Base-by-base conservation (phyloP, 2,329 filamentous ascomycete species). In the Torrubiella hemipterigena region DNA sequence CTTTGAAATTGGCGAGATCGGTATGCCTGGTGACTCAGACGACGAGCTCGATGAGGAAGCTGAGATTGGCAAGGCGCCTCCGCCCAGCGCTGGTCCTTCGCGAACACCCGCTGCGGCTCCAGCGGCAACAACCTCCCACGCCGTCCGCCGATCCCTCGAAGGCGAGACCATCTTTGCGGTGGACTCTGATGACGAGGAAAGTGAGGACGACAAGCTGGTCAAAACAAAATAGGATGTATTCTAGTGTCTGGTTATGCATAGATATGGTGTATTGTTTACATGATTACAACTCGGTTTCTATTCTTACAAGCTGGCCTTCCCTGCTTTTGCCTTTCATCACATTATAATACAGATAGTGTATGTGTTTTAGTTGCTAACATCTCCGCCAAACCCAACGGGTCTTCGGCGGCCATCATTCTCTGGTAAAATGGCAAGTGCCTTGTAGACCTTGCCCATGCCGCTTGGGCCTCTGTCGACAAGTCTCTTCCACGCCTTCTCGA, bases 151-250 rank as follows among this genome's bases (percentile, higher is more conserved):
- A 12, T 73, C 69, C 3, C 52, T 73, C 20, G 87, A 96, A 39
- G 86, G 86, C 9, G 91, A 96, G 59, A 94, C 87, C 0, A 93
- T 96, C 39, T 96, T 96, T 47, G 89, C 89, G 2, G 83, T 96
- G 9, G 89, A 86, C 9, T 85, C 80, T 12, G 82, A 84, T 34
- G 79, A 83, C 34, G 81, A 78, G 14, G 53, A 47, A 33, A 53
- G 54, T 12, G 62, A 61, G 10, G 67, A 63, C 14, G 75, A 79
- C 13, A 70, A 65, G 30, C 53, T 75, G 40, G 69, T 75, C 25
- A 56, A 52, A 39, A 49, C 49, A 27, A 63, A 56, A 45, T 67
- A 60, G n/a, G n/a, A 49, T 58, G 51, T 39, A 42, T 27, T 8
- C 20, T 22, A 22, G 20, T 24, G n/a, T n/a, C n/a, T n/a, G n/a